phyloP scores from a whole-genome alignment of 805 yeast species.

The Lipomyces starkeyi region DNA sequence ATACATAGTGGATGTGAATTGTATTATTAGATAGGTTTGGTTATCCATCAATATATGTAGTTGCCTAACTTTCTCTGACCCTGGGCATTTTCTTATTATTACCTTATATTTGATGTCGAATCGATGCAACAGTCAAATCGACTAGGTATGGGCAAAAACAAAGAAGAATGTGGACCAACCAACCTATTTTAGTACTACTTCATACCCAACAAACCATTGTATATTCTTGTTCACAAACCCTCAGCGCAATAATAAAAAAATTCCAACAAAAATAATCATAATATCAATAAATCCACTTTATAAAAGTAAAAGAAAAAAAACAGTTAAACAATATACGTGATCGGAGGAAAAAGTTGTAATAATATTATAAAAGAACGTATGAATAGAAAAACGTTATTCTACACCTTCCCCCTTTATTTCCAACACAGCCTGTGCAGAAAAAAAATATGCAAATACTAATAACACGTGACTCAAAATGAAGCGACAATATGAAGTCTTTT shows the following conservation, averaged over 20 bases:
- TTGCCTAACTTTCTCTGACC: too few species aligned
- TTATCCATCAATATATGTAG: neutral
- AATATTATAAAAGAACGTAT: neutral
- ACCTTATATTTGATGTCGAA: too few species aligned
- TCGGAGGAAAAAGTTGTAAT: neutral
- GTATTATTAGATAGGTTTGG: neutral
- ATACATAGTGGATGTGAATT: neutral
- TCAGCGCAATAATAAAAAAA: neutral
- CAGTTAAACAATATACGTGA: slow-evolving; percentile 4
- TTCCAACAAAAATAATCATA: neutral
- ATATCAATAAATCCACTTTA: too few species aligned
- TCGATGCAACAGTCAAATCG: too few species aligned
- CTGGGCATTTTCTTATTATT: too few species aligned
- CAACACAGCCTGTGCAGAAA: neutral
- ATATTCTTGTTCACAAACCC: too few species aligned
- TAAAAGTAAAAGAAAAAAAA: neutral
- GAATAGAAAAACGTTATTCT: neutral
- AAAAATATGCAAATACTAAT: neutral
- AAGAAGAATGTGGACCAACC: too few species aligned
- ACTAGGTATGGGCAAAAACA: too few species aligned
- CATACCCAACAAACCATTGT: too few species aligned
- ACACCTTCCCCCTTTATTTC: slow-evolving; percentile 1
- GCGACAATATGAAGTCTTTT: neutral
- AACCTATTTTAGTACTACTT: too few species aligned
- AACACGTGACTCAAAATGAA: neutral